Percentiles rank a stretch among this genome's conserved stretches.
Evolutionary conservation across 805 yeast genomes (phyloP).

Genomic region (Peterozyma toletana): DNA sequence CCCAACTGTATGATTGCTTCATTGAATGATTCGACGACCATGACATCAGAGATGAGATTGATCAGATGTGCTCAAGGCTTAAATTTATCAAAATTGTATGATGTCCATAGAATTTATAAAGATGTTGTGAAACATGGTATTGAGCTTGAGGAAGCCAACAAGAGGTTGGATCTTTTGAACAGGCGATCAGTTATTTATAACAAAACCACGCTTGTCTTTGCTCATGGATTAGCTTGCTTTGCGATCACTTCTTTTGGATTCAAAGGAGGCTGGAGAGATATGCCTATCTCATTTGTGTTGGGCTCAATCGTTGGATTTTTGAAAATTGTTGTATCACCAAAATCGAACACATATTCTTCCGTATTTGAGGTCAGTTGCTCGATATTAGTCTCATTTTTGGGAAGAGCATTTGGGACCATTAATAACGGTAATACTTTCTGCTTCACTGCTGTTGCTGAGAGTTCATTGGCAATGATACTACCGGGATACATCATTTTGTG

Average conservation of each 20-base stretch:
- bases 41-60: constrained; percentile 80
- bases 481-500: constrained; percentile 82
- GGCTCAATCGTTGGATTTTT: constrained; percentile 70
- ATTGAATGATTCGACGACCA: constrained; percentile 80
- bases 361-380: constrained; percentile 80
- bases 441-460: constrained; percentile 76
- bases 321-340: constrained; percentile 67
- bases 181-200: constrained; percentile 48
- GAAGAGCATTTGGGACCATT: constrained; percentile 76
- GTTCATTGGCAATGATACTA: constrained; percentile 69
- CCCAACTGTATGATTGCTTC: constrained; percentile 87
- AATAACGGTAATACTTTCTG: constrained; percentile 50
- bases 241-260: constrained; percentile 73
- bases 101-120: constrained; percentile 68
- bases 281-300: constrained; percentile 67
- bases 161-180: constrained; percentile 54
- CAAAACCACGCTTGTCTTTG: constrained; percentile 59
- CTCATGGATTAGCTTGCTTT: constrained; percentile 68
- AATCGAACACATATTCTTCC: constrained; percentile 66
- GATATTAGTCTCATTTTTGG: constrained; percentile 71
- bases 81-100: constrained; percentile 62
- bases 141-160: constrained; percentile 73
- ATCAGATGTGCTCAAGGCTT: constrained; percentile 74
- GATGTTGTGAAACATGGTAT: constrained; percentile 71
- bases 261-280: constrained; percentile 69